Evolutionary conservation across 257 asterid genomes (phyloP).

Genomic region (Lycium barbarum): DNA sequence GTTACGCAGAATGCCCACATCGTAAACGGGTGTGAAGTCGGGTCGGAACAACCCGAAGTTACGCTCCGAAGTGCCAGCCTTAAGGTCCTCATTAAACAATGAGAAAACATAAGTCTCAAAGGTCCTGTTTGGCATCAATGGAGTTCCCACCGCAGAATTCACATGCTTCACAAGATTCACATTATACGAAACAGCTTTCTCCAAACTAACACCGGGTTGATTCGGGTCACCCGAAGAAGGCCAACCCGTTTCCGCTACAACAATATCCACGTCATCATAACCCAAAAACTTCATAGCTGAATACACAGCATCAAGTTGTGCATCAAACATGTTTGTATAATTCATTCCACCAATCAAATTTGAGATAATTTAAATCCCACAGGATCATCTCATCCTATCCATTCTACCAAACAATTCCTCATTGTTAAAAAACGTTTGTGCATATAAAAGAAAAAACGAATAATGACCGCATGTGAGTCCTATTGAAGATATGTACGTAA

Average conservation of each 20-base stretch:
- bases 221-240: constrained; percentile 53
- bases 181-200: constrained; percentile 50
- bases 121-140: constrained; percentile 53
- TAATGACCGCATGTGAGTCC: not conserved
- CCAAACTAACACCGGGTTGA: constrained; percentile 45
- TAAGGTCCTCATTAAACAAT: constrained; percentile 36
- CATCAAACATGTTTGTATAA: constrained; percentile 58
- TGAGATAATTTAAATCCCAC: no score
- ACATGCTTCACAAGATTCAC: constrained; percentile 47
- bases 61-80: constrained; percentile 35
- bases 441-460: not conserved
- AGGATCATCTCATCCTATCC: no score
- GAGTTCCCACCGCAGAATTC: constrained; percentile 55
- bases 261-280: constrained; percentile 43
- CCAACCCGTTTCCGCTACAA: constrained; percentile 63
- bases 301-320: constrained; percentile 56
- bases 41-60: constrained; percentile 35
- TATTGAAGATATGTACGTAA: not conserved
- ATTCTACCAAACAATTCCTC: not conserved
- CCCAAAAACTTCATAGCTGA: constrained; percentile 48
- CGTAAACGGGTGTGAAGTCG: constrained; percentile 36
- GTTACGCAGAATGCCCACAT: constrained; percentile 24
- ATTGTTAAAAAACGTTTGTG: not conserved
- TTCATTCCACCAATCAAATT: not conserved
- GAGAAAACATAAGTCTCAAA: constrained; percentile 57